phyloP scores from a whole-genome alignment of 2,329 filamentous ascomycete species.

The Colletotrichum musae region DNA sequence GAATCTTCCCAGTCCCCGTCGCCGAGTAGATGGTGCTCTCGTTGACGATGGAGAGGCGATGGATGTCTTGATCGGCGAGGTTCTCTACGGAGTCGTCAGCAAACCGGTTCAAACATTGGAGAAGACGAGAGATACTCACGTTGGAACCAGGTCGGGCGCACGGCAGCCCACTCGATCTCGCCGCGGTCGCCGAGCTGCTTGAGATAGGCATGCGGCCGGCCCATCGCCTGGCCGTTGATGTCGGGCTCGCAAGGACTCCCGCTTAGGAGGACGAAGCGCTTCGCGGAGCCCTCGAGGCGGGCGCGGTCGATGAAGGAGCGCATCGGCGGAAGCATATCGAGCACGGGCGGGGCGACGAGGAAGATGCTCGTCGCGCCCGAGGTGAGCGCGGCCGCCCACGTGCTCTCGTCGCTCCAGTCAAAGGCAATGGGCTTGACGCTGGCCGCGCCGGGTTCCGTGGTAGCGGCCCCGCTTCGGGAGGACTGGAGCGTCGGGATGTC shows the following conservation, averaged over 20 bases:
- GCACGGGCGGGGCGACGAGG: constrained; percentile 54
- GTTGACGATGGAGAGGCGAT: constrained; percentile 51
- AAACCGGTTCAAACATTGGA: not conserved
- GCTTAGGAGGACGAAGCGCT: constrained; percentile 62
- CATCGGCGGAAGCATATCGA: constrained; percentile 51
- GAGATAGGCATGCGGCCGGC: constrained; percentile 56
- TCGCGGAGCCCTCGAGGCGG: constrained; percentile 48
- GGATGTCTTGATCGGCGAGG: constrained; percentile 51
- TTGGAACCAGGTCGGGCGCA: constrained; percentile 66
- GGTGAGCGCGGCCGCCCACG: constrained; percentile 54
- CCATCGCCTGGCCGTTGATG: constrained; percentile 53
- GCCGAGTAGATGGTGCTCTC: constrained; percentile 60
- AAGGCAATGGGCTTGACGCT: constrained; percentile 52
- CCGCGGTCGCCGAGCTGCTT: constrained; percentile 51
- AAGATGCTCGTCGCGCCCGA: constrained; percentile 50
- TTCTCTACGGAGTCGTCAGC: constrained; percentile 55
- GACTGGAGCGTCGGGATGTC: constrained; percentile 53
- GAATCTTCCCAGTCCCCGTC: constrained; percentile 58
- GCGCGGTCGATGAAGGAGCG: constrained; percentile 60
- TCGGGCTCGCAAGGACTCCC: constrained; percentile 50
- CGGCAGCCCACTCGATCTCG: constrained; percentile 57
- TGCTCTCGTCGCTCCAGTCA: constrained; percentile 60
- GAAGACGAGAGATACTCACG: constrained; percentile 46
- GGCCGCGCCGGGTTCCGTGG: constrained; percentile 43
- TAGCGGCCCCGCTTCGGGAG: constrained; percentile 49